Evolutionary conservation across 2,329 filamentous ascomycete genomes (phyloP).

Genomic region (Eutypella sp.): DNA sequence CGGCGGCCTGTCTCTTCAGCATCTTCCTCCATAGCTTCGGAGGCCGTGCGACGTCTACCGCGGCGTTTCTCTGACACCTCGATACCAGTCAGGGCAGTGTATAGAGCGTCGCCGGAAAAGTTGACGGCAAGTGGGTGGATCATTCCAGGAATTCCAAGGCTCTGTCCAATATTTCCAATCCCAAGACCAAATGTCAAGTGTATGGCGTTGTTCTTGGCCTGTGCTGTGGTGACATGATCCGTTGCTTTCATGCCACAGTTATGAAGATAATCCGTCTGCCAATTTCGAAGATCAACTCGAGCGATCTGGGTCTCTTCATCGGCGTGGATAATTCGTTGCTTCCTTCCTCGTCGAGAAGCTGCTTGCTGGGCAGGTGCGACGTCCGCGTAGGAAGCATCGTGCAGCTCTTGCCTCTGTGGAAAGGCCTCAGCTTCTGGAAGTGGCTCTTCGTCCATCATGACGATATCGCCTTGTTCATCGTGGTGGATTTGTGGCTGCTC

Average conservation of each 20-base stretch:
- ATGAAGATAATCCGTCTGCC: slow-evolving; percentile 38
- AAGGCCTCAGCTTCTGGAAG: slow-evolving; percentile 35
- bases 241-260: slow-evolving; percentile 40
- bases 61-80: slow-evolving; percentile 16
- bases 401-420: slow-evolving; percentile 18
- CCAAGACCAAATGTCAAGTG: slow-evolving; percentile 35
- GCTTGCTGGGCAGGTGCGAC: slow-evolving; percentile 7
- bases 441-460: slow-evolving; percentile 33
- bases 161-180: slow-evolving; percentile 31
- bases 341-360: slow-evolving; percentile 18
- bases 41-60: slow-evolving; percentile 34
- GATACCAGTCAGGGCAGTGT: slow-evolving; percentile 32
- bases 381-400: slow-evolving; percentile 12
- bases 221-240: slow-evolving; percentile 22
- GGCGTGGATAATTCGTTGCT: slow-evolving; percentile 12
- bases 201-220: slow-evolving; percentile 39
- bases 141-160: slow-evolving; percentile 23
- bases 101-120: slow-evolving; percentile 41
- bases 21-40: slow-evolving; percentile 38
- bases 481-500: slow-evolving; percentile 12
- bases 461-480: slow-evolving; percentile 28
- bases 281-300: slow-evolving; percentile 32
- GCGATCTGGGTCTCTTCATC: slow-evolving; percentile 32
- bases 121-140: slow-evolving; percentile 40
- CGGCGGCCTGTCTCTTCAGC: slow-evolving; percentile 31